Evolutionary conservation across 2,329 filamentous ascomycete genomes (phyloP).

Genomic region (Xylariaceae sp.): DNA sequence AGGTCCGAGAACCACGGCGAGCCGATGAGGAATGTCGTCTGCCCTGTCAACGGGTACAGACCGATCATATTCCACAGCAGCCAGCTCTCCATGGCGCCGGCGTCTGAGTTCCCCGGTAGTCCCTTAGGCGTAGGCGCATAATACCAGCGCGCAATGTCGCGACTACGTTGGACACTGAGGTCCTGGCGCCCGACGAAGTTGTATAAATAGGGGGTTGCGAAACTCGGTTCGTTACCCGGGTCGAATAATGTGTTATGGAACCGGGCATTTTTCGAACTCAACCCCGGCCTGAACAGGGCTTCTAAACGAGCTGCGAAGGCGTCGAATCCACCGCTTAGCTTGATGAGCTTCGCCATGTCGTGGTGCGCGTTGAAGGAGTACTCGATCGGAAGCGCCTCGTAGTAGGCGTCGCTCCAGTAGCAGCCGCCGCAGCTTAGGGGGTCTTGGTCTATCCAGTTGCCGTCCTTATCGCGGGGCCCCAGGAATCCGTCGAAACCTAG

Average conservation of each 20-base stretch:
- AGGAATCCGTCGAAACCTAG: conserved; percentile 62
- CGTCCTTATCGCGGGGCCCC: conserved; percentile 52
- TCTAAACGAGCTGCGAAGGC: conserved; percentile 55
- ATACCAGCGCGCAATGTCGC: conserved; percentile 53
- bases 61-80: conserved; percentile 65
- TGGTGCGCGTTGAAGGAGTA: conserved; percentile 67
- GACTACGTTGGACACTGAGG: conserved; percentile 53
- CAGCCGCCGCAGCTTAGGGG: conserved; percentile 57
- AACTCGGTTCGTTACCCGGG: conserved; percentile 51
- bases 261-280: conserved; percentile 36
- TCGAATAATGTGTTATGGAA: conserved; percentile 58
- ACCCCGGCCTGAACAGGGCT: conserved; percentile 52
- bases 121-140: conserved; percentile 52
- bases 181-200: conserved; percentile 61
- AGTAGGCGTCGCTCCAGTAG: conserved; percentile 60
- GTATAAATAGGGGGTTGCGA: conserved; percentile 64
- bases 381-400: conserved; percentile 58
- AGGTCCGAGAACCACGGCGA: conserved; percentile 59
- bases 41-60: conserved; percentile 62
- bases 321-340: conserved; percentile 48
- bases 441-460: conserved; percentile 48
- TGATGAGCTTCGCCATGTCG: conserved; percentile 53
- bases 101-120: conserved; percentile 65
- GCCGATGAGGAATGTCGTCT: conserved; percentile 61
- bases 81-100: conserved; percentile 68